Conservation (phyloP, 176 grass and related monocot genomes). For the Saccharum spontaneum region DNA sequence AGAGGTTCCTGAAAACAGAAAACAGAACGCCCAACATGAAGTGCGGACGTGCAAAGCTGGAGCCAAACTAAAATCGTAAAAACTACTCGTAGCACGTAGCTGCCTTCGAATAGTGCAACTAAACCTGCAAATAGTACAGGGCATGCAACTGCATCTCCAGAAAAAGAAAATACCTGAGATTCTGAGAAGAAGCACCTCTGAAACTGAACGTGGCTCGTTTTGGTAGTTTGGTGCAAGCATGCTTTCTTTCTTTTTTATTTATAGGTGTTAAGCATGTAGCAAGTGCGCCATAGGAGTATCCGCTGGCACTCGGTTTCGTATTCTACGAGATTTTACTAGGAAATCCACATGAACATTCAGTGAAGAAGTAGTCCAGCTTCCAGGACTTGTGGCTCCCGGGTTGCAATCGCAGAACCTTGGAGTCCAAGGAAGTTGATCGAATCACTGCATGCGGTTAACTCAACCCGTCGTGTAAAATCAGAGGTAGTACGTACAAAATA, state of each 20-base stretch:
- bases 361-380: slow-evolving; percentile 6
- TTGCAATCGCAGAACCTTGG: too few relatives aligned
- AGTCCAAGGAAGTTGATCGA: too few relatives aligned
- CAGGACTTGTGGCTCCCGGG: neutral
- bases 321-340: neutral
- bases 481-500: too few relatives aligned
- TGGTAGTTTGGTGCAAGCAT: neutral
- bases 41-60: too few relatives aligned
- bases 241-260: slow-evolving; percentile 14
- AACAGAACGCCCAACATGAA: neutral
- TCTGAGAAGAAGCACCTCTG: neutral
- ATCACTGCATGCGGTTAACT: too few relatives aligned
- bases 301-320: neutral
- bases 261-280: neutral
- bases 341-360: slow-evolving; percentile 23
- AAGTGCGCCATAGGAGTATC: neutral
- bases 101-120: neutral
- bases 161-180: neutral
- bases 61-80: neutral
- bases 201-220: neutral
- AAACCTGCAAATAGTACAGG: too few relatives aligned
- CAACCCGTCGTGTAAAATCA: too few relatives aligned
- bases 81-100: neutral
- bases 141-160: neutral
- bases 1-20: neutral